These are phyloP conservation scores for Peronosclerospora sorghi DNA, from an alignment of 352 stramenopile genomes.

Conservation along the genomic window DNA sequence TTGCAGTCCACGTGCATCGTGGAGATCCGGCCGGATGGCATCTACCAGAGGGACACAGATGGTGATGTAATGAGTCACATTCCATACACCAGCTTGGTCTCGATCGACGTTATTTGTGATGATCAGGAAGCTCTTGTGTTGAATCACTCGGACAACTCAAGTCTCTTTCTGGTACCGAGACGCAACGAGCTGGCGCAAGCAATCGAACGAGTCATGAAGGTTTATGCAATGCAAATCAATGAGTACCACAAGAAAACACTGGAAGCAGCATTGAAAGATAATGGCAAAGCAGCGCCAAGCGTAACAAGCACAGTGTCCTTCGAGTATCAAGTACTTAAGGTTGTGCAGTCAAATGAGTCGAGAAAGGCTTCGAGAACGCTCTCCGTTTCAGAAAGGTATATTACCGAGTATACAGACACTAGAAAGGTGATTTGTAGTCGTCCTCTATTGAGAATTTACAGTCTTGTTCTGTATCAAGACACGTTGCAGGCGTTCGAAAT, in stretches of 20 bases:
- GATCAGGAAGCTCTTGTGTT: slow-evolving; percentile 55
- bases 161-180: slow-evolving; percentile 55
- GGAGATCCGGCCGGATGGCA: slow-evolving; percentile 56
- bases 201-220: slow-evolving; percentile 61
- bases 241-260: slow-evolving; percentile 79
- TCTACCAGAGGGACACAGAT: slow-evolving; percentile 67
- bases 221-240: slow-evolving; percentile 73
- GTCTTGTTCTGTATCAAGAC: slow-evolving; percentile 52
- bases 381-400: slow-evolving; percentile 56
- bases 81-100: slow-evolving; percentile 72
- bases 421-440: slow-evolving; percentile 56
- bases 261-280: slow-evolving; percentile 41
- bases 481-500: slow-evolving; percentile 58
- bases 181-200: slow-evolving; percentile 59
- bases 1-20: slow-evolving; percentile 58
- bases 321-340: slow-evolving; percentile 58
- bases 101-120: slow-evolving; percentile 73
- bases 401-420: slow-evolving; percentile 46
- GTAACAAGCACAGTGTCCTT: slow-evolving; percentile 33
- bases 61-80: slow-evolving; percentile 74
- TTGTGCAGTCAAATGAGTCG: slow-evolving; percentile 35
- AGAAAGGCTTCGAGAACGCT: slow-evolving; percentile 28
- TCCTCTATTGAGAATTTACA: slow-evolving; percentile 59
- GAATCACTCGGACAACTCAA: slow-evolving; percentile 78
- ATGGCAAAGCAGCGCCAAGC: slow-evolving; percentile 14